Conservation (phyloP, 768 basidiomycete genomes). For the Suillus weaverae region DNA sequence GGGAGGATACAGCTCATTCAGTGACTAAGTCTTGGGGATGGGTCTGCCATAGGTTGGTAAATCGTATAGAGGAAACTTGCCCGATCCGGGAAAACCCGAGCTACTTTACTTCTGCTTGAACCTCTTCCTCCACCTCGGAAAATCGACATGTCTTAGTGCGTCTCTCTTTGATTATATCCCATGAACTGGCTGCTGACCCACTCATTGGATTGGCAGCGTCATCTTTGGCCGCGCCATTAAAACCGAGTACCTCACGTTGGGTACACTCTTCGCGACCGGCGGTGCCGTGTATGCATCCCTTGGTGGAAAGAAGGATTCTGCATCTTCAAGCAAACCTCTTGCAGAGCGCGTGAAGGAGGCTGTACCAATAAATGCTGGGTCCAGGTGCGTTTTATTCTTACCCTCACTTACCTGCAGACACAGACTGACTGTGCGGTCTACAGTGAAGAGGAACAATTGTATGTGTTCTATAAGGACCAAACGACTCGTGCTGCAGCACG, state of each 20-base stretch:
- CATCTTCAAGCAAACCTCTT: slow-evolving; percentile 44
- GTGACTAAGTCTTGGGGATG: background rate
- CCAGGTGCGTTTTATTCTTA: slow-evolving; percentile 52
- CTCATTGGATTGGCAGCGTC: slow-evolving; percentile 43
- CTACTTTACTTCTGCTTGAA: slow-evolving; percentile 18
- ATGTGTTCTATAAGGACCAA: slow-evolving; percentile 33
- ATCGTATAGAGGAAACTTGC: no score
- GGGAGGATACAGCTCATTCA: background rate
- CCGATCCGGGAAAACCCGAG: slow-evolving; percentile 24
- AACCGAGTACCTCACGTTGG: slow-evolving; percentile 78
- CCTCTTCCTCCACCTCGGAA: slow-evolving; percentile 11
- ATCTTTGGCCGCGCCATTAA: slow-evolving; percentile 80
- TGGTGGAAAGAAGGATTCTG: slow-evolving; percentile 52
- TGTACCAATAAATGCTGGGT: slow-evolving; percentile 64
- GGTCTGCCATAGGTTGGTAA: background rate
- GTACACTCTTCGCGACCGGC: slow-evolving; percentile 60
- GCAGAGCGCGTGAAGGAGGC: slow-evolving; percentile 59
- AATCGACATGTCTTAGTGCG: slow-evolving; percentile 47
- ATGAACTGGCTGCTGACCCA: slow-evolving; percentile 7
- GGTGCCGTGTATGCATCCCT: slow-evolving; percentile 52
- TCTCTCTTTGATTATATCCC: slow-evolving; percentile 11
- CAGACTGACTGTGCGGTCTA: slow-evolving; percentile 16
- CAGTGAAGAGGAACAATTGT: slow-evolving; percentile 89
- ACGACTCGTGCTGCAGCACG: slow-evolving; percentile 29
- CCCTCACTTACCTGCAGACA: background rate